A percentile compares a stretch with the other conserved stretches of the same genome.
Evolutionary conservation across 306 rosid species (phyloP).

Genomic region (Sesbania bispinosa): DNA sequence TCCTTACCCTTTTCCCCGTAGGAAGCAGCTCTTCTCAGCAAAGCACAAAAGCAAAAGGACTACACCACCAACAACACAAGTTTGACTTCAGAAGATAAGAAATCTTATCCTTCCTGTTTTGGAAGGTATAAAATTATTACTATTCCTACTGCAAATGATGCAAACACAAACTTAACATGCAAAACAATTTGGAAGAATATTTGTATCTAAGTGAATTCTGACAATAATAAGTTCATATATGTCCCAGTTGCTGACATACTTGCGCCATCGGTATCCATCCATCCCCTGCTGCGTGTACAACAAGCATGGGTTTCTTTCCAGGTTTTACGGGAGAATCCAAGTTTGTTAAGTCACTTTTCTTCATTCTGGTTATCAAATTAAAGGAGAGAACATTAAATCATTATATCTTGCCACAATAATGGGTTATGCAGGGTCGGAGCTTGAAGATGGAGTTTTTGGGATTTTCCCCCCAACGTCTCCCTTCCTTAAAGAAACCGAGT

Average conservation of each 20-base stretch:
- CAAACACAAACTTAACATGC: conserved; percentile 4
- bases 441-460: no score
- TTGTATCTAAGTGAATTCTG: background rate
- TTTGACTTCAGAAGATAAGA: conserved; percentile 3
- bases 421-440: no score
- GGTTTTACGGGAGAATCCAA: conserved; percentile 47
- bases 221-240: background rate
- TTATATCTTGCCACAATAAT: conserved; percentile 3
- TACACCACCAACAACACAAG: background rate
- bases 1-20: background rate
- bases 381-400: conserved; percentile 30
- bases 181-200: background rate
- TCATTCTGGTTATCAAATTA: conserved; percentile 58
- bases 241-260: conserved; percentile 37
- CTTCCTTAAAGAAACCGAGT: no score
- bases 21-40: conserved; percentile 7
- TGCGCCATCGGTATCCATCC: conserved; percentile 99
- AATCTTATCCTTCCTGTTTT: conserved; percentile 6
- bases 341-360: conserved; percentile 54
- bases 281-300: conserved; percentile 90
- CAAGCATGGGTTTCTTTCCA: conserved; percentile 73
- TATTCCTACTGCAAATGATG: background rate
- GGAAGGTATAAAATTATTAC: background rate
- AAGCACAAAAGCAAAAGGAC: background rate
- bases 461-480: no score